Conservation (phyloP, 352 stramenopile genomes). For the Discostella stelligera region DNA sequence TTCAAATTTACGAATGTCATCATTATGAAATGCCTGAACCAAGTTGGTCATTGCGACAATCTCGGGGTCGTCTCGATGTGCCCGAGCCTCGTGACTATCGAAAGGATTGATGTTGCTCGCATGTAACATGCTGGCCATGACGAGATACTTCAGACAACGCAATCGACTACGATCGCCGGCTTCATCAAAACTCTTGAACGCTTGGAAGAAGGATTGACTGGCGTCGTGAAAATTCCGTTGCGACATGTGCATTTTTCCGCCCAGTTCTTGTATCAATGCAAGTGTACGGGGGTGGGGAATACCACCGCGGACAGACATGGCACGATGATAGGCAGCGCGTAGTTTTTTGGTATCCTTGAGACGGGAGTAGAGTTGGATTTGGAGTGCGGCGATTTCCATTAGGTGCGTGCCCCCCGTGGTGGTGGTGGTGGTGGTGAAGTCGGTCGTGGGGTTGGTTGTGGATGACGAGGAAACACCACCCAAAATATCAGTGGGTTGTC, state of each 20-base stretch:
- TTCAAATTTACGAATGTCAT: slow-evolving; percentile 95
- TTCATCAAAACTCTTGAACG: slow-evolving; percentile 95
- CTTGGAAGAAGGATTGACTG: slow-evolving; percentile 91
- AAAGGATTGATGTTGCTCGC: slow-evolving; percentile 94
- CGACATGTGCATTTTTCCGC: slow-evolving; percentile 94
- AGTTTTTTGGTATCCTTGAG: slow-evolving; percentile 85
- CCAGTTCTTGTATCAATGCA: slow-evolving; percentile 92
- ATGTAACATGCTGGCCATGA: slow-evolving; percentile 93
- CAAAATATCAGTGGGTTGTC: slow-evolving; percentile 22
- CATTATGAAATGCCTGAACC: slow-evolving; percentile 91
- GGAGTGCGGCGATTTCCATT: slow-evolving; percentile 81
- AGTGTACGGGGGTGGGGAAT: slow-evolving; percentile 87
- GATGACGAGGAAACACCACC: not conserved
- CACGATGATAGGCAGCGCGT: slow-evolving; percentile 73
- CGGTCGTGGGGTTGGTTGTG: not conserved
- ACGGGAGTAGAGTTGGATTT: slow-evolving; percentile 79
- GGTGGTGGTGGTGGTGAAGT: slow-evolving; percentile 19
- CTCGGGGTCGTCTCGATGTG: slow-evolving; percentile 89
- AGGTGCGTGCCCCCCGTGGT: slow-evolving; percentile 46
- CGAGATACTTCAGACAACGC: slow-evolving; percentile 92
- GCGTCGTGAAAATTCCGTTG: slow-evolving; percentile 90
- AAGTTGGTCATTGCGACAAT: slow-evolving; percentile 95
- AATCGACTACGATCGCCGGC: slow-evolving; percentile 89
- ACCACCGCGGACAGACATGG: slow-evolving; percentile 69
- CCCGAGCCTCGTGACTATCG: slow-evolving; percentile 87